Evolutionary conservation across 1,284 basidiomycete genomes (phyloP).

Genomic region (Phellinidium pouzarii): DNA sequence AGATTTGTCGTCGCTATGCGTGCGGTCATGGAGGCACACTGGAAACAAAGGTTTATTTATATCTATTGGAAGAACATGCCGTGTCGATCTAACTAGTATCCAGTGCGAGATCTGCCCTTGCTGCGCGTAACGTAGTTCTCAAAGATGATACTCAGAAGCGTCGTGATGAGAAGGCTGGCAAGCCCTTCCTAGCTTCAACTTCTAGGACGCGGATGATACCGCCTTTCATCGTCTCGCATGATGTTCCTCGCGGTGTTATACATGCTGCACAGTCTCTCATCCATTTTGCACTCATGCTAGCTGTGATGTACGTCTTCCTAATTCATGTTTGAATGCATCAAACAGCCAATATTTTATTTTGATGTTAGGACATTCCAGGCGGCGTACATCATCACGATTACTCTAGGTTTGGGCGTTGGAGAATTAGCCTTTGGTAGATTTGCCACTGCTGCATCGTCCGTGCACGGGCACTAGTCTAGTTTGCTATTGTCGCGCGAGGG

Average conservation of each 20-base stretch:
- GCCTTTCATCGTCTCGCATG: conserved; percentile 54
- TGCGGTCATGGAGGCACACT: conserved; percentile 43
- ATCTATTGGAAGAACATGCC: conserved; percentile 1
- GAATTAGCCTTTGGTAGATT: conserved; percentile 58
- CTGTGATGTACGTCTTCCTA: conserved; percentile 52
- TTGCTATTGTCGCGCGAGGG: no score
- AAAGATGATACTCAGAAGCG: conserved; percentile 2
- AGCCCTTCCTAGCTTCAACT: background rate
- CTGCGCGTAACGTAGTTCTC: background rate
- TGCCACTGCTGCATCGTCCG: background rate
- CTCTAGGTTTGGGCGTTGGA: conserved; percentile 56
- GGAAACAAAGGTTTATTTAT: conserved; percentile 48
- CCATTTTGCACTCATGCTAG: conserved; percentile 59
- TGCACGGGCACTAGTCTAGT: conserved; percentile 4
- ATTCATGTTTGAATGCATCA: background rate
- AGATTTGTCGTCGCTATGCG: conserved; percentile 57
- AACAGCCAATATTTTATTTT: conserved; percentile 12
- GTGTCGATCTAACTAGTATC: background rate
- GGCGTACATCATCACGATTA: conserved; percentile 57
- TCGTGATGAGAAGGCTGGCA: background rate
- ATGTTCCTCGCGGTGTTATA: conserved; percentile 55
- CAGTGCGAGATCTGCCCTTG: conserved; percentile 11
- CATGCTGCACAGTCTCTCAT: conserved; percentile 52
- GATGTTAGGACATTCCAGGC: conserved; percentile 63
- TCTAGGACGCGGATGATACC: conserved; percentile 32